These are phyloP conservation scores for Hypericum perforatum DNA, from an alignment of 345 rosid species.

Conservation along the genomic window DNA sequence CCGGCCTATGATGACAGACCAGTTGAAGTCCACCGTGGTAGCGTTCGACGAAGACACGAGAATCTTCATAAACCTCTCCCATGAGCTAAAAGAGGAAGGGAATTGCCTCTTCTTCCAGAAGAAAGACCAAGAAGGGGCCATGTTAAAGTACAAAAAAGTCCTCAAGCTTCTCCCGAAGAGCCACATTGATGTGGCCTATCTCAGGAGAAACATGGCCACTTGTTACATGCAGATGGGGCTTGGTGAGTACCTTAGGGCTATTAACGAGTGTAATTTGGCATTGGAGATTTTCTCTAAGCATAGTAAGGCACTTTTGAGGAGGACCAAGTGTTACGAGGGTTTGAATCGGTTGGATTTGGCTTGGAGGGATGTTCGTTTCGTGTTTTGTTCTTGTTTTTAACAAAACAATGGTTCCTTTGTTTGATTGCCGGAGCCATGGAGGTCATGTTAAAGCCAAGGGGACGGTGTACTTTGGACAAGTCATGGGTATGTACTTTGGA, in stretches of 20 bases:
- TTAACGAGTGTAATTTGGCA: conserved; percentile 77
- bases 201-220: conserved; percentile 76
- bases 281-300: conserved; percentile 77
- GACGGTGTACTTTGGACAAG: too few relatives aligned
- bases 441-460: too few relatives aligned
- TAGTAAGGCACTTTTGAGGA: conserved; percentile 71
- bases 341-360: conserved; percentile 84
- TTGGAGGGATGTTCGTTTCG: conserved; percentile 67
- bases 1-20: too few relatives aligned
- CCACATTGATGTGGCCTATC: conserved; percentile 74
- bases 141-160: conserved; percentile 85
- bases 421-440: too few relatives aligned
- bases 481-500: too few relatives aligned
- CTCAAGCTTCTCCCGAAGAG: conserved; percentile 72
- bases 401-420: too few relatives aligned
- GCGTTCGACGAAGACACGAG: conserved; percentile 88
- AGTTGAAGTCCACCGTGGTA: conserved; percentile 24
- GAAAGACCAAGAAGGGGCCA: conserved; percentile 93
- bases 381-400: too few relatives aligned
- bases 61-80: conserved; percentile 67
- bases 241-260: conserved; percentile 91
- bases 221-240: conserved; percentile 96
- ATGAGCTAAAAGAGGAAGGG: conserved; percentile 99
- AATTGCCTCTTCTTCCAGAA: conserved; percentile 67
- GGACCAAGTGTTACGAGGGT: conserved; percentile 77